These are phyloP conservation scores for Tuber borchii DNA, from an alignment of 495 filamentous ascomycete genomes.

Conservation along the genomic window DNA sequence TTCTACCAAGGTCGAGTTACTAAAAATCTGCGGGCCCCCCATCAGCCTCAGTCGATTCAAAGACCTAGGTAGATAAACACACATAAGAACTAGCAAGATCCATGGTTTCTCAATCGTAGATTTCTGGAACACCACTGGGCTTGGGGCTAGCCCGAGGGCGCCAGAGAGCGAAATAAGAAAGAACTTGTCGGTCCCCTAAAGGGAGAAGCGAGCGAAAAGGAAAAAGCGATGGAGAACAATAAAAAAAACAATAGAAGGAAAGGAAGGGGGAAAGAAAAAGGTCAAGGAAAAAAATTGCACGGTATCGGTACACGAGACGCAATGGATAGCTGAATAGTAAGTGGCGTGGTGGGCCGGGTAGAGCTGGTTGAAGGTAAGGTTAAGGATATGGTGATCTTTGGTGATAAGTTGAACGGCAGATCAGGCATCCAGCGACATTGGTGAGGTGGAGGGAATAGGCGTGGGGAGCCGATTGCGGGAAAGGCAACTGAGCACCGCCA, in stretches of 20 bases:
- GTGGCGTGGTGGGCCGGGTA: not conserved
- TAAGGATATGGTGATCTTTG: not conserved
- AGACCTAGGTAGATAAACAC: slow-evolving; percentile 11
- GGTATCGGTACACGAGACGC: not conserved
- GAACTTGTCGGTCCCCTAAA: not conserved
- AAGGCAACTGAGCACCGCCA: not conserved
- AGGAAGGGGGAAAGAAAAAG: not conserved
- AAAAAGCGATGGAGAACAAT: slow-evolving; percentile 8
- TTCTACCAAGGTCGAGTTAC: slow-evolving; percentile 37
- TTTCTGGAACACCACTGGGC: slow-evolving; percentile 13
- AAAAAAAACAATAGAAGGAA: not conserved
- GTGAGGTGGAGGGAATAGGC: not conserved
- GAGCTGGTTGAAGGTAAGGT: not conserved
- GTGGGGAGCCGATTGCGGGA: not conserved
- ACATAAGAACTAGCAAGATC: slow-evolving; percentile 35
- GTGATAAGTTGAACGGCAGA: not conserved
- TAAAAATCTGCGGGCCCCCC: slow-evolving; percentile 30
- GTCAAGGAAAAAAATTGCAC: not conserved
- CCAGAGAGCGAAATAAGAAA: slow-evolving; percentile 9
- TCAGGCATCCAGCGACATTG: slow-evolving; percentile 2
- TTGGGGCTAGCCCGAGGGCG: slow-evolving; percentile 10
- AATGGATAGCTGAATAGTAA: not conserved
- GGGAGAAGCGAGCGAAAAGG: slow-evolving; percentile 4
- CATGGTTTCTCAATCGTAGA: slow-evolving; percentile 23
- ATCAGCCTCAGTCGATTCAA: slow-evolving; percentile 23